Evolutionary conservation across 106 monocot species (phyloP).

Genomic region (Acorus calamus): DNA sequence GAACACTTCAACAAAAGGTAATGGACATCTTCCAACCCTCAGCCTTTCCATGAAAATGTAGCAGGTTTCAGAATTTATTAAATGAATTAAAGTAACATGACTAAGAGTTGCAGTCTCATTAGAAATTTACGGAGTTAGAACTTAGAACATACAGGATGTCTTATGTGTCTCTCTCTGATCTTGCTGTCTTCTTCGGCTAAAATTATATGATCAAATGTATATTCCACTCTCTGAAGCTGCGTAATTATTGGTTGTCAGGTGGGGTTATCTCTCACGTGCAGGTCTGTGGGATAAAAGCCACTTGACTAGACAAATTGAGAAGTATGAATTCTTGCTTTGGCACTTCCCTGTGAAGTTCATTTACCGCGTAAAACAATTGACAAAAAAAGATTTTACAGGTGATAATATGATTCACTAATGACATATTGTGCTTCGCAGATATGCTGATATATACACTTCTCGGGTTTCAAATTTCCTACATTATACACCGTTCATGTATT

Average conservation of each 20-base stretch:
- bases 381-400: too few species aligned
- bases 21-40: too few species aligned
- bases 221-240: too few species aligned
- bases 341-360: neutral
- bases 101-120: neutral
- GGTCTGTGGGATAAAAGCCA: constrained; percentile 98
- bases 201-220: too few species aligned
- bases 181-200: too few species aligned
- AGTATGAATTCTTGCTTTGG: constrained; percentile 30
- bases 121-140: too few species aligned
- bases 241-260: constrained; percentile 23
- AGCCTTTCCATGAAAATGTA: too few species aligned
- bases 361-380: neutral
- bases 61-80: too few species aligned
- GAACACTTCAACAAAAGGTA: constrained; percentile 85
- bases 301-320: constrained; percentile 90
- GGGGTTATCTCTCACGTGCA: constrained; percentile 95
- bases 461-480: constrained; percentile 95
- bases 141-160: too few species aligned
- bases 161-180: too few species aligned
- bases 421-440: constrained; percentile 24
- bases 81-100: neutral
- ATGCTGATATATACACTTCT: constrained; percentile 97
- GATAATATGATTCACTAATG: too few species aligned
- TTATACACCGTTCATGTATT: constrained; percentile 97